These are phyloP conservation scores for Stemphylium vesicarium DNA, from an alignment of 2,329 filamentous ascomycete genomes.

Conservation along the genomic window DNA sequence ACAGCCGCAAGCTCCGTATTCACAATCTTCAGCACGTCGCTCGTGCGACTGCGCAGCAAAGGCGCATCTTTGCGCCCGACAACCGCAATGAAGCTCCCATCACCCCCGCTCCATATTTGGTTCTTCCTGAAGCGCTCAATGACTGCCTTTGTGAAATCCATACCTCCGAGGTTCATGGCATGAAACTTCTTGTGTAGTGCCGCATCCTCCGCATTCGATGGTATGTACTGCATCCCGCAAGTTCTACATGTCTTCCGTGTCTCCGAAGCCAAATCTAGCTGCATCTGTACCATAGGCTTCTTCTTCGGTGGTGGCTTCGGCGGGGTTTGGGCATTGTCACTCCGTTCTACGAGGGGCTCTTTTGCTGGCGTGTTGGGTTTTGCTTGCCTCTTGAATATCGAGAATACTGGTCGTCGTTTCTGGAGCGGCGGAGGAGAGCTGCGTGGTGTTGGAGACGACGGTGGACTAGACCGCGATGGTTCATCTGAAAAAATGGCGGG, in stretches of 20 bases:
- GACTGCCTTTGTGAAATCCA: slow-evolving; percentile 66
- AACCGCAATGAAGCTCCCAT: slow-evolving; percentile 61
- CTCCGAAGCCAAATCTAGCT: slow-evolving; percentile 64
- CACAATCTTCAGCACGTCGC: slow-evolving; percentile 63
- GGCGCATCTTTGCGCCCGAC: slow-evolving; percentile 62
- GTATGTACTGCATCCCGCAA: slow-evolving; percentile 72
- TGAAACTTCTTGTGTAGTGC: slow-evolving; percentile 69
- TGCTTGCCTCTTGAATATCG: slow-evolving; percentile 50
- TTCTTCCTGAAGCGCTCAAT: slow-evolving; percentile 59
- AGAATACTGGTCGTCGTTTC: slow-evolving; percentile 57
- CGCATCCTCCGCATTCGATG: slow-evolving; percentile 66
- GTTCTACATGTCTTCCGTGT: slow-evolving; percentile 63
- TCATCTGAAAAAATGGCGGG: slow-evolving; percentile 53
- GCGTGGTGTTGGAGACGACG: slow-evolving; percentile 37
- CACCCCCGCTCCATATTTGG: slow-evolving; percentile 56
- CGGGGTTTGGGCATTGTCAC: slow-evolving; percentile 44
- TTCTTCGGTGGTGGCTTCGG: slow-evolving; percentile 35
- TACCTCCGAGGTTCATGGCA: slow-evolving; percentile 65
- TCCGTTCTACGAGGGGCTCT: slow-evolving; percentile 32
- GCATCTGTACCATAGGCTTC: slow-evolving; percentile 62
- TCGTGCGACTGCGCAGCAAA: slow-evolving; percentile 62
- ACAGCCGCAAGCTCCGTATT: slow-evolving; percentile 68
- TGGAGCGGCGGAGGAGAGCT: slow-evolving; percentile 32
- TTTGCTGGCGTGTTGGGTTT: slow-evolving; percentile 21
- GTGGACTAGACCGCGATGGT: slow-evolving; percentile 34